Evolutionary conservation across 2,329 filamentous ascomycete species (phyloP).

Genomic region (Colletotrichum viniferum): DNA sequence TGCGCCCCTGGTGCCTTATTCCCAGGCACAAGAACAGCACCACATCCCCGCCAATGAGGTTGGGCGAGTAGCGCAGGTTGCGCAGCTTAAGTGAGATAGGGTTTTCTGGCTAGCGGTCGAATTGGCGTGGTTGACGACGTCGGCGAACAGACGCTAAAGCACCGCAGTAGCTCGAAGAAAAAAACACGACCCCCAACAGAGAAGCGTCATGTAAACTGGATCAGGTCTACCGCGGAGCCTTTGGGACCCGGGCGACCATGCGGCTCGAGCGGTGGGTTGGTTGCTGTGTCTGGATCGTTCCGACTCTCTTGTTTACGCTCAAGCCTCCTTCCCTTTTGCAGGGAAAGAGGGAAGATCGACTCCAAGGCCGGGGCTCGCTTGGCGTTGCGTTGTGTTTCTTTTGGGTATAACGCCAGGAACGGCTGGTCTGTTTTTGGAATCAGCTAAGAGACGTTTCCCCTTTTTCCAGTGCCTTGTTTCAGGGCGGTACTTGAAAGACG

Average conservation of each 20-base stretch:
- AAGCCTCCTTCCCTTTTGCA: background rate
- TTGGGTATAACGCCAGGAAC: background rate
- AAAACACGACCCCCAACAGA: background rate
- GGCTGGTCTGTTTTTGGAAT: conserved; percentile 2
- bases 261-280: conserved; percentile 10
- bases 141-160: conserved; percentile 18
- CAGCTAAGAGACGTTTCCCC: background rate
- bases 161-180: background rate
- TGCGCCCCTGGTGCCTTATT: background rate
- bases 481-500: background rate
- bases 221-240: background rate
- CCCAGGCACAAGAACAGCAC: background rate
- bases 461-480: conserved; percentile 3
- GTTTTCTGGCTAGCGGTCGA: background rate
- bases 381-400: background rate
- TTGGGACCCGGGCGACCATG: background rate
- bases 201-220: background rate
- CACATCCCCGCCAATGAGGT: background rate
- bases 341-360: background rate
- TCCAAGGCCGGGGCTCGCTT: background rate
- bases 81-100: conserved; percentile 1
- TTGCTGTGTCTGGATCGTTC: background rate
- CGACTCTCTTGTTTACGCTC: background rate
- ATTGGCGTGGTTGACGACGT: conserved; percentile 2
- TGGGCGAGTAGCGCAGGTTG: background rate